Base-by-base conservation (phyloP, 352 stramenopile genomes). In the Peronospora farinosa region DNA sequence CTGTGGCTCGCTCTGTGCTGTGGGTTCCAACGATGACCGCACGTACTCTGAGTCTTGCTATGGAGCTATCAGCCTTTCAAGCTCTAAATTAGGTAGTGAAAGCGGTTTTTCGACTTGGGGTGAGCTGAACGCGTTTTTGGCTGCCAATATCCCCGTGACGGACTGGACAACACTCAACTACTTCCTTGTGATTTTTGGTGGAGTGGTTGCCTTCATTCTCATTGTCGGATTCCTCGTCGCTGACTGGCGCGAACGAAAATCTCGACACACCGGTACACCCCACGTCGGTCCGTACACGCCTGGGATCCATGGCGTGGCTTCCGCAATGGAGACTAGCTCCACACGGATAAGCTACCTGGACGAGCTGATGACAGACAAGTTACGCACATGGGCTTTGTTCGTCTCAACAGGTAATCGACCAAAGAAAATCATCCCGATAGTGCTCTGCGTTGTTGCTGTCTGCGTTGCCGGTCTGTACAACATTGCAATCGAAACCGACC, bases 401-500 rank as follows among this genome's bases (percentile, higher is more conserved):
- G 54, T 83, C 1, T 70, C 69, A 27, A 66, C 41, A 10, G 68
- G 57, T 8, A 73, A 63, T 40, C 57, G 65, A 13, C 67, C 71
- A 1, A 63, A 57, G 35, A 72, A 69, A 53, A 51, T 78, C 5
- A 79, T 86, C 33, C 47, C 47, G 0, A 41, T 70, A 27, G 46
- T 67, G 16, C 25, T 79, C 13, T 55, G 68, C 10, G 46, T 86
- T 13, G 60, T 73, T 5, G 55, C 54, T 7, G 38, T 78, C 15
- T 80, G 61, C 41, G 46, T 50, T 12, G 45, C 54, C 17, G 74
- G 74, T 4, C 59, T 83, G 12, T 57, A 58, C 27, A 68, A 66
- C 23, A 62, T 79, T 28, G 67, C 78, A 21, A 67, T 84, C 37
- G 72, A 86, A 42, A 79, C 71, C 0, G 66, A 84, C 35, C 74